Evolutionary conservation across 192 early-diverging fungal genomes (phyloP).

Genomic region (Coemansia umbellata): DNA sequence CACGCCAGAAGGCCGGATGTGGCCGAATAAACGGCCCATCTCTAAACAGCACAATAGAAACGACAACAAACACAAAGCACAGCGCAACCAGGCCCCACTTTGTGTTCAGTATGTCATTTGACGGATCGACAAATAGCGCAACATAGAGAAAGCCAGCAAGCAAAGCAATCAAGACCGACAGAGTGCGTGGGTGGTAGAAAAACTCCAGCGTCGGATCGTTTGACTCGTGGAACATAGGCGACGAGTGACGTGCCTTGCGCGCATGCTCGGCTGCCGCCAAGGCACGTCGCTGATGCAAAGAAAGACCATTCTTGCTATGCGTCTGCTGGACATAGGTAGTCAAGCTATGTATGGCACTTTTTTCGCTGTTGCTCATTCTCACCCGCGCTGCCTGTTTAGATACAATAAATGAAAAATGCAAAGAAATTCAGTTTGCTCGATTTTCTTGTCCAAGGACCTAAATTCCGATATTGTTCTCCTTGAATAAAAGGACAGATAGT

Average conservation of each 20-base stretch:
- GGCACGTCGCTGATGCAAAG: slow-evolving; percentile 18
- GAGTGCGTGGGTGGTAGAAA: slow-evolving; percentile 49
- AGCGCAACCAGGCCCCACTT: slow-evolving; percentile 44
- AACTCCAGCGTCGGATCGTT: slow-evolving; percentile 47
- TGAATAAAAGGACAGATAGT: no score
- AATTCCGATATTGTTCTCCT: no score
- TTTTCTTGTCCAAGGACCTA: no score
- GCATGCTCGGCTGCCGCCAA: slow-evolving; percentile 7
- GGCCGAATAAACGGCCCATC: slow-evolving; percentile 94
- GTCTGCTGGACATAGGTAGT: no score
- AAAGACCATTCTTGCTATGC: neutral
- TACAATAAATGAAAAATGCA: no score
- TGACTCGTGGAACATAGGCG: slow-evolving; percentile 47
- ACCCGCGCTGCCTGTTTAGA: no score
- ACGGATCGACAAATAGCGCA: slow-evolving; percentile 41
- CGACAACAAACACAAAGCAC: slow-evolving; percentile 65
- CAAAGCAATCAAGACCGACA: slow-evolving; percentile 33
- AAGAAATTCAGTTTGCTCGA: no score
- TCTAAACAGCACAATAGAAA: slow-evolving; percentile 85
- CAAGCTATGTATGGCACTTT: no score
- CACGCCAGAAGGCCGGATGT: slow-evolving; percentile 90
- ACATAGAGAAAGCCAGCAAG: slow-evolving; percentile 47
- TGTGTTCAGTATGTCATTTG: slow-evolving; percentile 50
- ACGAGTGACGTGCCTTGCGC: slow-evolving; percentile 4
- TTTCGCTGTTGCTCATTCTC: no score